These are phyloP conservation scores for Musa schizocarpa DNA, from an alignment of 176 grass and related monocot species.

Conservation along the genomic window DNA sequence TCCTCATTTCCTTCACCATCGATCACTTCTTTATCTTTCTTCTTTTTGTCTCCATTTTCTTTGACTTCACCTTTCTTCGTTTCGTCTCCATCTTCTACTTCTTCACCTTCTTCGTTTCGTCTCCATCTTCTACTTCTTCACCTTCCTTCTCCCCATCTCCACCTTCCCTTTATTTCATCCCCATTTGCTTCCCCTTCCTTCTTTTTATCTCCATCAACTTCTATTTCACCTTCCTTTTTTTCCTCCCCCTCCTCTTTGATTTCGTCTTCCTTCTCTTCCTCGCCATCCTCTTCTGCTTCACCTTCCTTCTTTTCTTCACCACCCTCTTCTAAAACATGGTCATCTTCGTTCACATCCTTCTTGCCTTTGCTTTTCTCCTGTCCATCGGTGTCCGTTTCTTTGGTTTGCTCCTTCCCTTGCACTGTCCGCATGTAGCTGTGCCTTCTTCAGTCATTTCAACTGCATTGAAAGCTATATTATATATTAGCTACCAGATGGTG, in stretches of 20 bases:
- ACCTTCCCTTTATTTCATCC: conserved; percentile 15
- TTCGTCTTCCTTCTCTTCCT: conserved; percentile 13
- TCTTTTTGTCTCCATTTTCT: conserved; percentile 12
- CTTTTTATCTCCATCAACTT: no score
- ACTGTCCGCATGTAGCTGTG: no score
- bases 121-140: conserved; percentile 8
- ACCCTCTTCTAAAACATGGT: conserved; percentile 2
- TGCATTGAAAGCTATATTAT: no score
- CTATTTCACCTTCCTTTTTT: no score
- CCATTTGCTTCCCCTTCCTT: conserved; percentile 14
- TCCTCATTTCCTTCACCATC: no score
- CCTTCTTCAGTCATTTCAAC: no score
- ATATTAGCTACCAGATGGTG: no score
- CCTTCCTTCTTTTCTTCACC: neutral
- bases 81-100: conserved; percentile 8
- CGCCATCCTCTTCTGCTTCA: neutral
- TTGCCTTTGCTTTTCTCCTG: no score
- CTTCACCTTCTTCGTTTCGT: conserved; percentile 19
- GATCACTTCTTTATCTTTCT: no score
- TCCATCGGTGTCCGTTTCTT: no score
- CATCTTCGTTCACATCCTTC: no score
- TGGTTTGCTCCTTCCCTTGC: no score
- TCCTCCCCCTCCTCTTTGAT: neutral
- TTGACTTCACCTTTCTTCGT: conserved; percentile 23
- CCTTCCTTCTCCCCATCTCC: conserved; percentile 13